Evolutionary conservation across 2,329 filamentous ascomycete species (phyloP).

Genomic region (Aphanocladium album): DNA sequence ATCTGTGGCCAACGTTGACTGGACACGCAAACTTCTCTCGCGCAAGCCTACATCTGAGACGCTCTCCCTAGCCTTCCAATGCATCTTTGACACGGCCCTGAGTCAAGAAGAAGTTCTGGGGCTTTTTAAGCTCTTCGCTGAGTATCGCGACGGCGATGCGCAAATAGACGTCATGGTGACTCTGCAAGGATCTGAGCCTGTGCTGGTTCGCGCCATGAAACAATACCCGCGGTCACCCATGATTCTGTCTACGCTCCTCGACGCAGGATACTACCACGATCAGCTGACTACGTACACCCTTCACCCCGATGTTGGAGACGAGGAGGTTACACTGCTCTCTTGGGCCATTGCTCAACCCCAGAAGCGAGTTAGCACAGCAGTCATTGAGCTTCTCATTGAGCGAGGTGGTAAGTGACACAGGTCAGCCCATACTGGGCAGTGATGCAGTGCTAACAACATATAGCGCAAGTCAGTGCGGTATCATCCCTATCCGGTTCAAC

Average conservation of each 20-base stretch:
- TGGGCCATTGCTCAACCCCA: constrained; percentile 61
- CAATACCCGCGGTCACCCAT: constrained; percentile 50
- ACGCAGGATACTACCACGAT: constrained; percentile 57
- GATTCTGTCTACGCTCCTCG: constrained; percentile 48
- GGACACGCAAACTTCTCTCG: constrained; percentile 46
- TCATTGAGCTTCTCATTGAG: constrained; percentile 54
- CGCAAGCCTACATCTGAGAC: constrained; percentile 45
- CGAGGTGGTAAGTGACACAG: constrained; percentile 31
- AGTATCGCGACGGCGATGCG: constrained; percentile 42
- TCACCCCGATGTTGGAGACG: constrained; percentile 42
- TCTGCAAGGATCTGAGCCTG: constrained; percentile 38
- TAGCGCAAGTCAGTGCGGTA: constrained; percentile 54
- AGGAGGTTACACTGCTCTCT: constrained; percentile 51
- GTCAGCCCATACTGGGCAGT: constrained; percentile 25
- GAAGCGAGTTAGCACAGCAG: constrained; percentile 54
- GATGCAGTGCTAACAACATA: constrained; percentile 16
- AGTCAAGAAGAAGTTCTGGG: constrained; percentile 46
- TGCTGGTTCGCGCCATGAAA: constrained; percentile 48
- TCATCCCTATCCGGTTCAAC: constrained; percentile 48
- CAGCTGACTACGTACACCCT: constrained; percentile 41
- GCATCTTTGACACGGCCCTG: constrained; percentile 48
- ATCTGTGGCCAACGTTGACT: constrained; percentile 42
- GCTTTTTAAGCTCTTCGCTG: constrained; percentile 47
- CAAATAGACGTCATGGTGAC: constrained; percentile 47
- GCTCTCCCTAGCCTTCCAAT: constrained; percentile 49